Evolutionary conservation across 73 alveolate genomes (phyloP).

Genomic region (Paramecium primaurelia): DNA sequence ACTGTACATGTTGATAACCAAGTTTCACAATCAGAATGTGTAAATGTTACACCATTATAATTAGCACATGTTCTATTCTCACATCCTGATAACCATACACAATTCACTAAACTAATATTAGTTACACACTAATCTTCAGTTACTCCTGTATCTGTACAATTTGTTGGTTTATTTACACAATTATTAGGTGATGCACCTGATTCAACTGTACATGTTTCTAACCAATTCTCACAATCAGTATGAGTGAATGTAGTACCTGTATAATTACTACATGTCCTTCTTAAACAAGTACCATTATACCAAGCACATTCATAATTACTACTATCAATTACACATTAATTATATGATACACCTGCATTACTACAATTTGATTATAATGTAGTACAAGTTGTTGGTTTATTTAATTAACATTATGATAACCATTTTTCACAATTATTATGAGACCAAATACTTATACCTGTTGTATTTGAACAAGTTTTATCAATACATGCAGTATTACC

Average conservation of each 20-base stretch:
- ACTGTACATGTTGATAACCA: constrained; percentile 32
- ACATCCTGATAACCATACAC: constrained; percentile 5
- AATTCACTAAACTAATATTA: neutral
- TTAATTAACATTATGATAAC: neutral
- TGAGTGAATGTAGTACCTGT: neutral
- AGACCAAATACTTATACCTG: neutral
- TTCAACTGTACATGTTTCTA: neutral
- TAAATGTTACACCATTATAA: neutral
- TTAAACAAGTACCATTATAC: constrained; percentile 13
- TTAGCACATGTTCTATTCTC: neutral
- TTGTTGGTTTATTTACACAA: neutral
- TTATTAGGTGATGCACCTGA: neutral
- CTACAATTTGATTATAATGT: constrained; percentile 13
- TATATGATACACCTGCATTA: constrained; percentile 1
- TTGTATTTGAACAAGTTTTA: neutral
- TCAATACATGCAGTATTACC: neutral
- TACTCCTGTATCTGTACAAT: neutral
- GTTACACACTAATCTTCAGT: neutral
- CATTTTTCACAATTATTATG: constrained; percentile 24
- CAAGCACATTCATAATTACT: neutral
- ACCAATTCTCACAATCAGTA: constrained; percentile 11
- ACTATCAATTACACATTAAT: neutral
- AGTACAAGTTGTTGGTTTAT: constrained; percentile 30
- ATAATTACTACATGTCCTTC: constrained; percentile 20
- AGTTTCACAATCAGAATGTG: neutral